Percentiles rank a stretch among this genome's conserved stretches.
These are phyloP conservation scores for Dipteronia sinensis DNA, from an alignment of 345 rosid species.

Conservation along the genomic window DNA sequence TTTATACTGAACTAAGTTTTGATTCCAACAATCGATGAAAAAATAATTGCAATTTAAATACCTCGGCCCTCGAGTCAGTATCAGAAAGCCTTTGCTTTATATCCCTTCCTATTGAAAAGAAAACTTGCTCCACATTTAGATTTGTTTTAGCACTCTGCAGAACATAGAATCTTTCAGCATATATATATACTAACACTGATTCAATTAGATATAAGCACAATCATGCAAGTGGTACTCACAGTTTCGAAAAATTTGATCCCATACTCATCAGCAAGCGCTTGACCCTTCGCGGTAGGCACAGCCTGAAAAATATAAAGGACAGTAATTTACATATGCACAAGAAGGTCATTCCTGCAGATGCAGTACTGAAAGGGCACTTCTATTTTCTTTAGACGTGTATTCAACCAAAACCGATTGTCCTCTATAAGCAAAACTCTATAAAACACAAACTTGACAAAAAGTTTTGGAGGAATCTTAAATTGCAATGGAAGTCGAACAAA, in stretches of 20 bases:
- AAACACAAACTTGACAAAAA: neutral
- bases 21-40: neutral
- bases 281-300: conserved; percentile 94
- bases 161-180: conserved; percentile 25
- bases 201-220: neutral
- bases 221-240: conserved; percentile 43
- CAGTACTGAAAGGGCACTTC: neutral
- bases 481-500: neutral
- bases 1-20: neutral
- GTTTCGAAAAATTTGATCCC: conserved; percentile 98
- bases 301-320: conserved; percentile 48
- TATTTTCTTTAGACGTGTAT: neutral
- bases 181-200: neutral
- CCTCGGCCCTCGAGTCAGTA: conserved; percentile 78
- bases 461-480: neutral
- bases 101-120: conserved; percentile 92
- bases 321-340: neutral
- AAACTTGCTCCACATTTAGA: conserved; percentile 90
- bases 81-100: conserved; percentile 92
- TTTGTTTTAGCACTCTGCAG: conserved; percentile 96
- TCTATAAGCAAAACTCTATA: neutral
- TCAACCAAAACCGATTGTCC: neutral
- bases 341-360: neutral
- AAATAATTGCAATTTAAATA: conserved; percentile 24
- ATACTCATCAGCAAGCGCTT: conserved; percentile 98